phyloP scores from a whole-genome alignment of 2,329 filamentous ascomycete genomes.

The Penicillium sp. region DNA sequence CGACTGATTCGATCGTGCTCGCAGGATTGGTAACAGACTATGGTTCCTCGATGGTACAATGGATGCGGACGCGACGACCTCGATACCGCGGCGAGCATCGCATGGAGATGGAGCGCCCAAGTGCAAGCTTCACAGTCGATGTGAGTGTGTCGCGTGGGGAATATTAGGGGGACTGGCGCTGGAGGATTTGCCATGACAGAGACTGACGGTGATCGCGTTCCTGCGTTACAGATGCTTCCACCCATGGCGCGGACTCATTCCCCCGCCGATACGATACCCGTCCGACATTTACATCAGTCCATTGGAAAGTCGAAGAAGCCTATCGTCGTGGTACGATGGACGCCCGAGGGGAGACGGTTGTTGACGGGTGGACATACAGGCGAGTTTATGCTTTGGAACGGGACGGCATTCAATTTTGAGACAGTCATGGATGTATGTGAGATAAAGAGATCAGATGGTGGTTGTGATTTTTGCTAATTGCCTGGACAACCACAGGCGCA shows the following conservation, averaged over 20 bases:
- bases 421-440: conserved; percentile 82
- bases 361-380: conserved; percentile 94
- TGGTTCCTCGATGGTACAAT: conserved; percentile 85
- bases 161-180: neutral
- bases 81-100: conserved; percentile 72
- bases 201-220: conserved; percentile 13
- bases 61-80: conserved; percentile 81
- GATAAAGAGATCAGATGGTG: neutral
- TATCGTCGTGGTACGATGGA: conserved; percentile 96
- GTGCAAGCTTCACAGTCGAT: conserved; percentile 86
- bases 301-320: conserved; percentile 98
- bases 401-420: conserved; percentile 98
- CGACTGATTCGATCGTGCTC: conserved; percentile 21
- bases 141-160: conserved; percentile 54
- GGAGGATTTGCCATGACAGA: conserved; percentile 3
- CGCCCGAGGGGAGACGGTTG: conserved; percentile 87
- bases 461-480: conserved; percentile 7
- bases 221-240: conserved; percentile 71
- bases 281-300: conserved; percentile 96
- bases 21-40: conserved; percentile 90
- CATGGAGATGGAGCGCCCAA: conserved; percentile 81
- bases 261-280: conserved; percentile 84
- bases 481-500: conserved; percentile 62
- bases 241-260: conserved; percentile 74
- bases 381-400: conserved; percentile 98